Percentiles rank a stretch among this genome's conserved stretches.
Evolutionary conservation across 169 alveolate species (phyloP).

Genomic region (Cyclospora cayetanensis): DNA sequence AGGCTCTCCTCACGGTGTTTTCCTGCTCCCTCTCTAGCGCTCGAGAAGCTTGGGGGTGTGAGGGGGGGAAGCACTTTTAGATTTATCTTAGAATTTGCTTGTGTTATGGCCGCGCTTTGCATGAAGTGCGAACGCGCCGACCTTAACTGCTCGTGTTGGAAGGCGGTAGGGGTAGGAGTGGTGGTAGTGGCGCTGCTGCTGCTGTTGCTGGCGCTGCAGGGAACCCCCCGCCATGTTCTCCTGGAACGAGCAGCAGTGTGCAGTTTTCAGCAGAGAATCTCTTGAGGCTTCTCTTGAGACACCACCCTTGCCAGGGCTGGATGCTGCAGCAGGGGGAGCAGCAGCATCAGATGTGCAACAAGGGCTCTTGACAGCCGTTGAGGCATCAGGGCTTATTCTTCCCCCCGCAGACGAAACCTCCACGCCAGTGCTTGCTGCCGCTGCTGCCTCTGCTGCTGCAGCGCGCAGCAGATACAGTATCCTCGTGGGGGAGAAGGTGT

Average conservation of each 20-base stretch:
- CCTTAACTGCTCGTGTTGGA: no score
- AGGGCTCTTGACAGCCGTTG: not conserved
- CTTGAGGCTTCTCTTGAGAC: conserved; percentile 19
- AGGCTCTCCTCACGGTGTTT: no score
- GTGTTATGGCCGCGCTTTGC: no score
- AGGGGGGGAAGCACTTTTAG: no score
- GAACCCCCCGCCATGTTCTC: not conserved
- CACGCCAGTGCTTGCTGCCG: not conserved
- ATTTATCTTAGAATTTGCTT: no score
- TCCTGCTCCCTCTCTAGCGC: no score
- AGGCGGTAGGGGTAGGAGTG: no score
- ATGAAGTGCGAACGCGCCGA: no score
- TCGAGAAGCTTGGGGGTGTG: no score
- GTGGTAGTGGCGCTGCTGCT: conserved; percentile 12
- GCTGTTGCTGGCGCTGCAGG: conserved; percentile 40
- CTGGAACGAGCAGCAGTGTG: not conserved
- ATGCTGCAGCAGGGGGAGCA: conserved; percentile 16
- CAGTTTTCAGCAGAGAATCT: not conserved
- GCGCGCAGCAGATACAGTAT: not conserved
- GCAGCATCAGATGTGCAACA: conserved; percentile 7
- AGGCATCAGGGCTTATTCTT: not conserved
- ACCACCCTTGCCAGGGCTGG: not conserved
- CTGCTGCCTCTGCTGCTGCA: conserved; percentile 4
- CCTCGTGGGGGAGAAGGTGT: not conserved
- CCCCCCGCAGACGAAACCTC: not conserved